These are phyloP conservation scores for Lichtheimia ramosa DNA, from an alignment of 371 early-diverging fungal genomes.

Conservation along the genomic window DNA sequence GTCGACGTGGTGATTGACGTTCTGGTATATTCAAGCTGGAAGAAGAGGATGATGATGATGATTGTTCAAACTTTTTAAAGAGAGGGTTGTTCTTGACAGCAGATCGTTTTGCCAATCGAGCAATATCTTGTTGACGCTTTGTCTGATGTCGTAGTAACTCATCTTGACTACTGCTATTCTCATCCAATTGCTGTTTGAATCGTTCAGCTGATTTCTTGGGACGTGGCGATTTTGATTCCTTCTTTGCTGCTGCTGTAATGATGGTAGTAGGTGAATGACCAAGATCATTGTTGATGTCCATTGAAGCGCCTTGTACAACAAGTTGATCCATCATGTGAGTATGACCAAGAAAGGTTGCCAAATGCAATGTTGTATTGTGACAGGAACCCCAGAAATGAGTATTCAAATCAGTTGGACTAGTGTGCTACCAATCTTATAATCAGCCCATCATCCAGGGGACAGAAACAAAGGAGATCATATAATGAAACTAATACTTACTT, in stretches of 20 bases:
- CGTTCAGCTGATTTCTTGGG: background rate
- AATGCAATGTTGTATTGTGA: conserved; percentile 18
- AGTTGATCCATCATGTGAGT: conserved; percentile 7
- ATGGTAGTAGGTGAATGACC: conserved; percentile 12
- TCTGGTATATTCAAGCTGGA: background rate
- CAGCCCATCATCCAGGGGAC: no score
- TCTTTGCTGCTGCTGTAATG: conserved; percentile 1
- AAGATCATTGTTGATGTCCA: conserved; percentile 10
- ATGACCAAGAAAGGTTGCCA: conserved; percentile 14
- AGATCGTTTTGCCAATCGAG: conserved; percentile 23
- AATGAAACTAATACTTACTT: conserved; percentile 15
- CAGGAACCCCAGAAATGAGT: conserved; percentile 16
- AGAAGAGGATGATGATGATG: background rate
- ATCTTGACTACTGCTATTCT: conserved; percentile 1
- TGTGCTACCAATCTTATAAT: conserved; percentile 1
- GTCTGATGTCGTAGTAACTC: conserved; percentile 14
- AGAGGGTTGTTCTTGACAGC: conserved; percentile 39
- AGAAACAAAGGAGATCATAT: no score
- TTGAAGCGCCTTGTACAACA: conserved; percentile 7
- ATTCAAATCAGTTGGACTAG: conserved; percentile 5
- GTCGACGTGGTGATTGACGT: background rate
- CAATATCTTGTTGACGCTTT: conserved; percentile 20
- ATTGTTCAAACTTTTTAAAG: conserved; percentile 29
- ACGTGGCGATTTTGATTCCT: background rate
- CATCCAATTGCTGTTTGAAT: conserved; percentile 11